Percentiles rank a stretch among this genome's conserved stretches.
Conservation (phyloP, 352 stramenopile species). For the Sclerospora graminicola region DNA sequence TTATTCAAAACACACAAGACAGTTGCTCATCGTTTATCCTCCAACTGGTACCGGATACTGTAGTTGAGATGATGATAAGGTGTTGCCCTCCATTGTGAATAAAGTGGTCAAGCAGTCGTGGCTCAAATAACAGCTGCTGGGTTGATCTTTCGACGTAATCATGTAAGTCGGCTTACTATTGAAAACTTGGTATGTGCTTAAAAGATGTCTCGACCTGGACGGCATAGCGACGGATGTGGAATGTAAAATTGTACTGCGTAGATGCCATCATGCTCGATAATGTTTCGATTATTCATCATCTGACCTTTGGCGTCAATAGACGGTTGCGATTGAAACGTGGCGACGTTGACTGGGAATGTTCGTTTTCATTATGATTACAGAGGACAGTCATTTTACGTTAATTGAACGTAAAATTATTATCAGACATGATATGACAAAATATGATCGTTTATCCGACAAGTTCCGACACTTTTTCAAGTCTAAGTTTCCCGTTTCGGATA, state of each 20-base stretch:
- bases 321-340: constrained; percentile 92
- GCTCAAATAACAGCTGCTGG: constrained; percentile 98
- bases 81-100: constrained; percentile 98
- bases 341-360: background rate
- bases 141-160: constrained; percentile 98
- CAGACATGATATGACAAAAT: too few species aligned
- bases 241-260: constrained; percentile 16
- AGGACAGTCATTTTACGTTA: background rate
- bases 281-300: constrained; percentile 99
- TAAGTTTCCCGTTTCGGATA: too few species aligned
- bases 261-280: constrained; percentile 92
- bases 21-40: too few species aligned
- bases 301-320: constrained; percentile 98
- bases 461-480: too few species aligned
- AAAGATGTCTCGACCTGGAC: background rate
- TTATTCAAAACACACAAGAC: too few species aligned
- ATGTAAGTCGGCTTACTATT: constrained; percentile 92
- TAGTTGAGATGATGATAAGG: constrained; percentile 95
- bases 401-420: too few species aligned
- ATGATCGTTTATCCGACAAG: too few species aligned
- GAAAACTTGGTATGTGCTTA: constrained; percentile 80
- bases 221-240: constrained; percentile 9
- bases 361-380: too few species aligned
- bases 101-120: constrained; percentile 99
- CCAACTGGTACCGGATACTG: too few species aligned